A percentile compares a stretch with the other conserved stretches of the same genome.
These are phyloP conservation scores for Sporothrix luriei DNA, from an alignment of 2,329 filamentous ascomycete genomes.

Conservation along the genomic window DNA sequence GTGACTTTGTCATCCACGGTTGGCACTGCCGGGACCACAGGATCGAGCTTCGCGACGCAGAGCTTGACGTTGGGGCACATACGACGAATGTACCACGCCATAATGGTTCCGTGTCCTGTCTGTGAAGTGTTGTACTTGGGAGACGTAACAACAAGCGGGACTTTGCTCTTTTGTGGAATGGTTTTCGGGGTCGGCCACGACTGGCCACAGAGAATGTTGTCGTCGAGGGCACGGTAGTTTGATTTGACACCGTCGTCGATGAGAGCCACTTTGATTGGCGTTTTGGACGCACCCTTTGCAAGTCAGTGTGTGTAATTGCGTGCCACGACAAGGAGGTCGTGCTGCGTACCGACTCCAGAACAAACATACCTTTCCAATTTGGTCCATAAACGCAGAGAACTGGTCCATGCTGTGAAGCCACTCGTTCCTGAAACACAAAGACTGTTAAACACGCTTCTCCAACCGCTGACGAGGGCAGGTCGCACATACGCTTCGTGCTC, in stretches of 20 bases:
- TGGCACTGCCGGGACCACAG: constrained; percentile 4
- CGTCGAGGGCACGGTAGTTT: constrained; percentile 21
- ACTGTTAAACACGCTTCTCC: constrained; percentile 11
- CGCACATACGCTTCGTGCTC: constrained; percentile 22
- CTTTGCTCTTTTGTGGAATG: background rate
- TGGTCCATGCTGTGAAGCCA: constrained; percentile 27
- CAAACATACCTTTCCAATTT: constrained; percentile 19
- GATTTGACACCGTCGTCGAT: constrained; percentile 25
- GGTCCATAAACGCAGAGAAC: constrained; percentile 22
- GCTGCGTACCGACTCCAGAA: background rate
- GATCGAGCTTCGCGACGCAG: constrained; percentile 23
- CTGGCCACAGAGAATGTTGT: constrained; percentile 22
- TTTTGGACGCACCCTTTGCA: constrained; percentile 10
- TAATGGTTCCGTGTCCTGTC: constrained; percentile 18
- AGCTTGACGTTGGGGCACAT: constrained; percentile 23
- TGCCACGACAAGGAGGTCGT: background rate
- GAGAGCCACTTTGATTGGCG: constrained; percentile 19
- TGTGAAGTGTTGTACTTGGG: constrained; percentile 25
- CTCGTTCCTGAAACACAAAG: background rate
- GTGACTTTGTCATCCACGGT: constrained; percentile 18
- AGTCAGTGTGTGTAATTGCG: background rate
- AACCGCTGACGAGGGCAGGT: background rate
- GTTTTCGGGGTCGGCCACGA: constrained; percentile 22
- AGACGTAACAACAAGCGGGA: constrained; percentile 15
- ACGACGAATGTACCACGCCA: constrained; percentile 26